A percentile compares a stretch with the other conserved stretches of the same genome.
These are phyloP conservation scores for Hericium alpestre DNA, from an alignment of 768 basidiomycete species.

Conservation along the genomic window DNA sequence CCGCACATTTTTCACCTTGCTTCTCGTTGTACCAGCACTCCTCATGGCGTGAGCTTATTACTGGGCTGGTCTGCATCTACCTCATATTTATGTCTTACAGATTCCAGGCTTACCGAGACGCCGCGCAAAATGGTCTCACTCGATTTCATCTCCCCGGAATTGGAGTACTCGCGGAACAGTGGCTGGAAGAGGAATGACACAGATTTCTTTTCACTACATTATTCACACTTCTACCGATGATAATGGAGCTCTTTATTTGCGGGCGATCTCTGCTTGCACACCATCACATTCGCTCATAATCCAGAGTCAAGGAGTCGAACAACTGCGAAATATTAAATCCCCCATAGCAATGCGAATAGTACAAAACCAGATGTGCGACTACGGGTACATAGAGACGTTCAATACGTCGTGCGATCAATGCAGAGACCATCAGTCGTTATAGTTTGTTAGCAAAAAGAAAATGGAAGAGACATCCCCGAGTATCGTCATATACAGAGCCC, in stretches of 20 bases:
- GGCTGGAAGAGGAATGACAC: constrained; percentile 52
- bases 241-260: no score
- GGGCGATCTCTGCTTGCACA: not conserved
- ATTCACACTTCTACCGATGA: no score
- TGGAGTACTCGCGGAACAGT: constrained; percentile 55
- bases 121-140: constrained; percentile 38
- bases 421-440: constrained; percentile 21
- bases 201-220: not conserved
- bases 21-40: constrained; percentile 29
- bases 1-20: constrained; percentile 35
- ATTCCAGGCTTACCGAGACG: constrained; percentile 42
- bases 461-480: not conserved
- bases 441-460: constrained; percentile 20
- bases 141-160: constrained; percentile 53
- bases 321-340: constrained; percentile 6
- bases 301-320: not conserved
- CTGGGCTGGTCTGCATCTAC: not conserved
- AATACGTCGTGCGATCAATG: constrained; percentile 13
- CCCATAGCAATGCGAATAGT: constrained; percentile 15
- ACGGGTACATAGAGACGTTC: constrained; percentile 12
- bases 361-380: constrained; percentile 15
- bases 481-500: constrained; percentile 13
- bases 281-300: not conserved
- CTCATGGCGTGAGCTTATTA: constrained; percentile 45
- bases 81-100: constrained; percentile 18